Base-by-base conservation (phyloP, 116 monocot genomes). In the Zostera marina region DNA sequence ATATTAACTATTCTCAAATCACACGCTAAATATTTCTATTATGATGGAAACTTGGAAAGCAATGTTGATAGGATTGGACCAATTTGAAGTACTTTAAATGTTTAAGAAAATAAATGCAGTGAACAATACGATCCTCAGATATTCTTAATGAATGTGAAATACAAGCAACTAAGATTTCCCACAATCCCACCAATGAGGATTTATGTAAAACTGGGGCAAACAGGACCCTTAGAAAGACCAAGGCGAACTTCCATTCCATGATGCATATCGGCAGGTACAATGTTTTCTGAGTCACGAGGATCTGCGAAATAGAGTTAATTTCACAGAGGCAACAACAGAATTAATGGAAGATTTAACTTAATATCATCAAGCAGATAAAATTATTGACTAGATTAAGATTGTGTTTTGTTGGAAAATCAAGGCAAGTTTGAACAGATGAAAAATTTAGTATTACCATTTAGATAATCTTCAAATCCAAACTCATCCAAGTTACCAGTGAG, bases 381-480 rank as follows among this genome's bases (percentile, higher is more conserved):
- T 32, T 32, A 32, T 3, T 32, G 32, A 32, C 32, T 32, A 1
- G 4, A 32, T 32, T 32, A 32, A 32, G 32, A 5, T 2, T 32
- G 32, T 32, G 0, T 32, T 32, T 32, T 1, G 32, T 32, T 32
- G 32, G 32, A 32, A 32, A 32, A 32, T 7, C 51, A 51, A 7
- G 17, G 17, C 51, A 20, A 14, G 13, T 51, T 13, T 1, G 32
- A 26, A 43, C 11, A 59, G 1, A 59, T 22, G 23, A 17, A 0
- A 42, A 22, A 42, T 11, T 40, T 43, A 44, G 11, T 14, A 22
- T 70, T 77, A 85, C 91, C 47, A 51, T 82, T 85, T 42, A 91
- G 73, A 57, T 85, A 91, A 79, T 91, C 91, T 59, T 91, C 85
- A 75, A 91, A 72, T 3, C 71, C 79, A 53, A 91, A 91, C 63